Conservation (phyloP, 371 early-diverging fungal species). For the Haplosporangium sp. region DNA sequence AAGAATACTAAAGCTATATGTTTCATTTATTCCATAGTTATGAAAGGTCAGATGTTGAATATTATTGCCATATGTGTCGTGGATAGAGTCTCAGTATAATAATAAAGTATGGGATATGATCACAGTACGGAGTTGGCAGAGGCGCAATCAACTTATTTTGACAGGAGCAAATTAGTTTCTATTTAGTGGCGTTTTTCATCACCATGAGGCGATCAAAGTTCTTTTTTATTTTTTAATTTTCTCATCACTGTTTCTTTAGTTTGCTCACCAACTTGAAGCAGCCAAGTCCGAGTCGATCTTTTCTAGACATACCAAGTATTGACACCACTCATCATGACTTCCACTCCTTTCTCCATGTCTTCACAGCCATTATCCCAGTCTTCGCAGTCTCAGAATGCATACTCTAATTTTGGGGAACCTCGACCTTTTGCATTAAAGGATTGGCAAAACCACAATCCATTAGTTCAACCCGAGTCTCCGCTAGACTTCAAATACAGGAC, state of each 20-base stretch:
- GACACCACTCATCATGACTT: not conserved
- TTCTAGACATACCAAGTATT: not conserved
- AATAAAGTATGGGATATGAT: not conserved
- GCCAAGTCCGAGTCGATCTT: too few relatives aligned
- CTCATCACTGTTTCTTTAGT: not conserved
- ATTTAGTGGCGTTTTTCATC: not conserved
- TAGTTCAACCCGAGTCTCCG: not conserved
- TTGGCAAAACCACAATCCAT: not conserved
- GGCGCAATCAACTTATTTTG: not conserved
- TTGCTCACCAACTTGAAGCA: too few relatives aligned
- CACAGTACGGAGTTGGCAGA: not conserved
- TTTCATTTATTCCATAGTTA: constrained; percentile 17
- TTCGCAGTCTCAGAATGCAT: not conserved
- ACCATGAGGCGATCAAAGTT: too few relatives aligned
- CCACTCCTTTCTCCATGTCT: not conserved
- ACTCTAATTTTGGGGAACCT: not conserved
- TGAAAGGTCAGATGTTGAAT: constrained; percentile 35
- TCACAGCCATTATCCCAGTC: not conserved
- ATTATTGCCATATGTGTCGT: constrained; percentile 26
- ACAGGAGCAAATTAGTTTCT: not conserved
- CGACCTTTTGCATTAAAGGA: not conserved
- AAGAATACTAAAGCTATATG: not conserved
- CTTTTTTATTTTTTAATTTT: not conserved
- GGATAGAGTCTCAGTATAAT: not conserved
- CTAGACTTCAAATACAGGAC: not conserved